Evolutionary conservation across 108 stramenopile species (phyloP), one percentile per base, ranked within the genome.

Genomic region (Cyclostephanos tholiformis): DNA sequence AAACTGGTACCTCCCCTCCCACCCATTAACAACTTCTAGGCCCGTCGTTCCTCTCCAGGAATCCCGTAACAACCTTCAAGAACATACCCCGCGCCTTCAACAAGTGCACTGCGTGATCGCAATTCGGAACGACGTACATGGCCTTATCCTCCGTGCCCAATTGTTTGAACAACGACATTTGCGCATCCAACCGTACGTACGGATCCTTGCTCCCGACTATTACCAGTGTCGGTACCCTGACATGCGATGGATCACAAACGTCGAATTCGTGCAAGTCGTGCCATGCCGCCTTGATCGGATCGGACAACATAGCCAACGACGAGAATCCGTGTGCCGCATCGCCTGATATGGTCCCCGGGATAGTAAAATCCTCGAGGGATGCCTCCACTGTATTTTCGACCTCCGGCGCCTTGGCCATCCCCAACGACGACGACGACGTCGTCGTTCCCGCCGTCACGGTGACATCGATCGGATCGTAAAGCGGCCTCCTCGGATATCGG

Each of bases 211-310:
- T 83, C 30, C 89, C 89, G 6, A 74, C 86, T 55, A 84, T 86
- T 7, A 94, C 91, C 39, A 91, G 43, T 8, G 91, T 92, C 12
- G 93, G 91, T 20, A 88, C 76, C 64, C 89, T 87, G 11, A 94
- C 71, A 20, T 85, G 65, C 11, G 82, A 88, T 7, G 93, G 93
- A 87, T 94, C 89, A 61, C 80, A 82, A 35, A 84, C 85, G 70
- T 95, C 91, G 80, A 95, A 95, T 75, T 95, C 87, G 66, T 93
- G 86, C 67, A 91, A 62, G 30, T 90, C 81, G 19, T 82, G 87
- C 94, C 92, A 95, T 19, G 68, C 73, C 17, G 90, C 94, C 84
- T 95, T 95, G 82, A 86, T 78, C 11, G 94, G 90, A 63, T 95
- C 94, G 11, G 79, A 71, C 8, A 77, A 2, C 26, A 95, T 76